Percentiles rank a stretch among this genome's conserved stretches.
Conservation (phyloP, 805 yeast species). For the Myxozyma udenii region DNA sequence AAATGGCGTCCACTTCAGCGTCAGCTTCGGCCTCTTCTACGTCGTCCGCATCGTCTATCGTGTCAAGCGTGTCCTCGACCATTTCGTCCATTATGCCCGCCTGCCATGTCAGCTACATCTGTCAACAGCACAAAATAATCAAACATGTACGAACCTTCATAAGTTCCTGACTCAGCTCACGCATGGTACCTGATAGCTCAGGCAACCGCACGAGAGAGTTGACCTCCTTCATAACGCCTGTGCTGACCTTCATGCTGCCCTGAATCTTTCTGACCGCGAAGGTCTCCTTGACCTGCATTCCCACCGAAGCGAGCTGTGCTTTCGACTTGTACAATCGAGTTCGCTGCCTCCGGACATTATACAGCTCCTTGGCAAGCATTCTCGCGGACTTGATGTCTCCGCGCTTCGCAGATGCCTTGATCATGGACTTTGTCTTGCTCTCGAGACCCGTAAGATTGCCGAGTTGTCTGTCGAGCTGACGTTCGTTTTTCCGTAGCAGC, state of each 20-base stretch:
- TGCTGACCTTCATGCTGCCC: constrained; percentile 71
- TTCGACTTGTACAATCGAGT: constrained; percentile 71
- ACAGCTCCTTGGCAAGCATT: constrained; percentile 77
- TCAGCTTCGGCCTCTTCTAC: constrained; percentile 62
- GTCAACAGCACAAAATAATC: not conserved
- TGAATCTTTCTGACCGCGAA: constrained; percentile 81
- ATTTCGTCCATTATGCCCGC: constrained; percentile 79
- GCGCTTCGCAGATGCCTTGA: constrained; percentile 70
- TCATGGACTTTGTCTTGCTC: constrained; percentile 71
- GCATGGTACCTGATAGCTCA: constrained; percentile 75
- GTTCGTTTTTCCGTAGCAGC: constrained; percentile 74
- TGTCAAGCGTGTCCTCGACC: constrained; percentile 86
- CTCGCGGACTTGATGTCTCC: constrained; percentile 73
- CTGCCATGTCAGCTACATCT: constrained; percentile 15
- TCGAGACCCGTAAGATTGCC: constrained; percentile 56
- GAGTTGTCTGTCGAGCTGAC: constrained; percentile 80
- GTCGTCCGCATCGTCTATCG: constrained; percentile 58
- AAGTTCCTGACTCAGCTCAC: constrained; percentile 79
- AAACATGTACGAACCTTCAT: constrained; percentile 41
- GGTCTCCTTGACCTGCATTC: constrained; percentile 87
- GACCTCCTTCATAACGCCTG: constrained; percentile 85
- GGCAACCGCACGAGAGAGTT: constrained; percentile 76
- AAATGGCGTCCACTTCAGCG: constrained; percentile 61
- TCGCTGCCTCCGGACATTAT: constrained; percentile 69
- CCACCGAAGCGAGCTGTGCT: constrained; percentile 81